These are phyloP conservation scores for Cordia subcordata DNA, from an alignment of 257 asterid genomes.

Conservation along the genomic window DNA sequence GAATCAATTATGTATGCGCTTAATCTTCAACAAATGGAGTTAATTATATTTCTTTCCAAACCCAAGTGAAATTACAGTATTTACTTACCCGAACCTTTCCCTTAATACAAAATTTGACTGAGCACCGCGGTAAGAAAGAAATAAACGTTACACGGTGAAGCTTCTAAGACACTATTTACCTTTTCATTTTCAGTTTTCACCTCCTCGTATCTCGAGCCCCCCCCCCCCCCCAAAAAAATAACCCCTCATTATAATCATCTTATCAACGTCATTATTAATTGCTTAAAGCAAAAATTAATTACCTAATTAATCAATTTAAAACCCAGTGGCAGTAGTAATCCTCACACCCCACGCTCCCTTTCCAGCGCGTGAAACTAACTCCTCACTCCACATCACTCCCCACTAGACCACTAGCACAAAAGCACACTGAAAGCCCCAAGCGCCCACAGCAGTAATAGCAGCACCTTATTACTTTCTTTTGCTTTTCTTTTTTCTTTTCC, in stretches of 20 bases:
- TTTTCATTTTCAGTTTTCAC: neutral
- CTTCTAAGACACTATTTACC: neutral
- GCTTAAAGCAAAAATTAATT: too few relatives aligned
- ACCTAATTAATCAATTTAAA: neutral
- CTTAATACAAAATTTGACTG: too few relatives aligned
- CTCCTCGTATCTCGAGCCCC: neutral
- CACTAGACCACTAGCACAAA: neutral
- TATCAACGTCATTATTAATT: too few relatives aligned
- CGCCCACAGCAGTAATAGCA: neutral
- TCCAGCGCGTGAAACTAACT: neutral
- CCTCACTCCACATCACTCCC: neutral
- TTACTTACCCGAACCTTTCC: too few relatives aligned
- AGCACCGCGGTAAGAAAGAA: too few relatives aligned
- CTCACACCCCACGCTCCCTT: neutral
- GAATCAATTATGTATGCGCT: too few relatives aligned
- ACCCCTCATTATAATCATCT: neutral
- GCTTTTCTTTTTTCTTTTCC: neutral
- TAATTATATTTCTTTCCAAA: too few relatives aligned
- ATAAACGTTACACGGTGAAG: too few relatives aligned
- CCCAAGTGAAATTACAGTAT: too few relatives aligned
- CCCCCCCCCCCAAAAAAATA: too few relatives aligned
- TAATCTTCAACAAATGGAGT: too few relatives aligned
- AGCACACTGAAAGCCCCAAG: neutral
- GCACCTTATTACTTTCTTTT: too few relatives aligned
- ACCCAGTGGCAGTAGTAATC: neutral